Evolutionary conservation across 805 yeast species (phyloP).

Genomic region (Lachancea sp.): DNA sequence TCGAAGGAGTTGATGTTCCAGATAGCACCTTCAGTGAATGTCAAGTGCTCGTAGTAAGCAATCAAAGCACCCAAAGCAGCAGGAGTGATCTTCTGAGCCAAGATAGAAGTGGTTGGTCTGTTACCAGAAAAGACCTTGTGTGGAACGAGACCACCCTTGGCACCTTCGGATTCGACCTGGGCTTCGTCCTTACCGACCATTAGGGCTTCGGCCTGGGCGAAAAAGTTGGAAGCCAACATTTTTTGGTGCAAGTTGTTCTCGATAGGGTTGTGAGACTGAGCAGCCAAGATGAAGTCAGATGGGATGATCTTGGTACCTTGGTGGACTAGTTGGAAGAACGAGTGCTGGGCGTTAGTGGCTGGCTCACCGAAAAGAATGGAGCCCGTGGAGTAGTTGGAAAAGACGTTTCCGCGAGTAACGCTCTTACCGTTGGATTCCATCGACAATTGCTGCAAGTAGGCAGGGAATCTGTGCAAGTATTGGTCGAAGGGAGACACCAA

Average conservation of each 20-base stretch:
- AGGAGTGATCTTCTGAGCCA: constrained; percentile 94
- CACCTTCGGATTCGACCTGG: constrained; percentile 84
- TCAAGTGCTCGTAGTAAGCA: constrained; percentile 95
- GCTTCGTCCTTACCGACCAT: constrained; percentile 90
- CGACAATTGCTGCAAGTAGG: constrained; percentile 95
- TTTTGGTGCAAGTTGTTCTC: constrained; percentile 90
- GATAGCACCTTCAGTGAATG: constrained; percentile 97
- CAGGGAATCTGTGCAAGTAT: constrained; percentile 98
- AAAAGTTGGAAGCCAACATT: constrained; percentile 98
- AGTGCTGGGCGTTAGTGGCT: constrained; percentile 97
- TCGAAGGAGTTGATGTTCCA: constrained; percentile 99
- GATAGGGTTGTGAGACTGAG: constrained; percentile 96
- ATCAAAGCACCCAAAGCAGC: constrained; percentile 93
- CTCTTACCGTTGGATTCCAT: constrained; percentile 99
- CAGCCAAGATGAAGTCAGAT: constrained; percentile 93
- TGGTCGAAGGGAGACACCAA: constrained; percentile 98
- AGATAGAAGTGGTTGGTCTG: constrained; percentile 97
- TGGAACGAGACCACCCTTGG: constrained; percentile 77
- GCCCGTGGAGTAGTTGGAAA: constrained; percentile 93
- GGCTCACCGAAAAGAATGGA: constrained; percentile 96
- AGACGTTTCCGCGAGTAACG: constrained; percentile 85
- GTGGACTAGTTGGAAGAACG: constrained; percentile 98
- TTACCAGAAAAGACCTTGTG: constrained; percentile 97
- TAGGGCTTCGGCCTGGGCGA: constrained; percentile 96
- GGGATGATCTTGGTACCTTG: constrained; percentile 98